phyloP scores from a whole-genome alignment of 768 basidiomycete species.

The Serendipita sp. region DNA sequence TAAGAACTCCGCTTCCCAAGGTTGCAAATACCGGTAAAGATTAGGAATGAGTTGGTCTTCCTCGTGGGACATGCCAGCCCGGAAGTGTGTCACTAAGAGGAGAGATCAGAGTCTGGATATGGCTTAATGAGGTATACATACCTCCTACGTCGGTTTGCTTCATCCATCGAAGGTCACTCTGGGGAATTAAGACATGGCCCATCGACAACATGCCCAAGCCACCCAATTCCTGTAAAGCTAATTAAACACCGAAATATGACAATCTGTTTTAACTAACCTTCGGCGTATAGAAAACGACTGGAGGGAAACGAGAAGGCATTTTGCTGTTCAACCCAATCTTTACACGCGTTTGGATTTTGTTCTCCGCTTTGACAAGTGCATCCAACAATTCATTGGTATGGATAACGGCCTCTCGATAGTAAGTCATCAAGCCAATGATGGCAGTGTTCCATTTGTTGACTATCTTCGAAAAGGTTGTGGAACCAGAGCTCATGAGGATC shows the following conservation, averaged over 20 bases:
- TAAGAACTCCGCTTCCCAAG: constrained; percentile 95
- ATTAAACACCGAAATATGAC: not conserved
- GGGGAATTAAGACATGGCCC: constrained; percentile 97
- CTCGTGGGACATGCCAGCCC: constrained; percentile 94
- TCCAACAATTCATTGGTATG: constrained; percentile 95
- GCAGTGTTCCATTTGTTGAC: constrained; percentile 98
- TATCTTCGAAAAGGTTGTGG: constrained; percentile 97
- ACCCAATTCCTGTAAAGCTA: constrained; percentile 54
- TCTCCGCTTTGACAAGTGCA: constrained; percentile 93
- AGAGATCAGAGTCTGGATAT: constrained; percentile 1
- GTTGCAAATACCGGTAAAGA: constrained; percentile 88
- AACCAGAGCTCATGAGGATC: constrained; percentile 96
- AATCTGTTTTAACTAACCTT: constrained; percentile 32
- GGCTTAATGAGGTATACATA: constrained; percentile 15
- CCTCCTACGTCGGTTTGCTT: constrained; percentile 96
- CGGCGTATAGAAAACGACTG: constrained; percentile 89
- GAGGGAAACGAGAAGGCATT: constrained; percentile 98
- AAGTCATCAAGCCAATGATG: constrained; percentile 91
- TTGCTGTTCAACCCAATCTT: constrained; percentile 99
- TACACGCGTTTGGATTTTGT: constrained; percentile 98
- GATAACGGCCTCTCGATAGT: constrained; percentile 94
- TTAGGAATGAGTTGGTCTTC: constrained; percentile 94
- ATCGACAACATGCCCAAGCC: constrained; percentile 98
- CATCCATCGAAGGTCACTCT: constrained; percentile 93
- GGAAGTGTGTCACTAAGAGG: constrained; percentile 80